Evolutionary conservation across 208 protist species (phyloP).

Genomic region (Leishmania amazonensis): DNA sequence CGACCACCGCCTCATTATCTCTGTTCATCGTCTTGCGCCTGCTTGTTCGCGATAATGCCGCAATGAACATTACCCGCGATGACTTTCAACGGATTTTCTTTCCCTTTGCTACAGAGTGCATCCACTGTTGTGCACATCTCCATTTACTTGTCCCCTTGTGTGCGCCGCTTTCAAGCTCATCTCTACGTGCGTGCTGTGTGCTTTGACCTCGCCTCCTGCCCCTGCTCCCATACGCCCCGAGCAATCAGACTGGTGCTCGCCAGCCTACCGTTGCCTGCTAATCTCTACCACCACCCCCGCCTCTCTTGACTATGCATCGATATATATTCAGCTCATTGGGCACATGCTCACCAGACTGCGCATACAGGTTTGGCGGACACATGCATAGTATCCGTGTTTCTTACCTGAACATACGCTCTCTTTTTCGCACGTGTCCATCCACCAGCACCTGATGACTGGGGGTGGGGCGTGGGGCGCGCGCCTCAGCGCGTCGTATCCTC

Average conservation of each 20-base stretch:
- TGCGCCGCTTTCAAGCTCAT: neutral
- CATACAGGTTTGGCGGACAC: no score
- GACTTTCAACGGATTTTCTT: neutral
- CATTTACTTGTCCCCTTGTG: neutral
- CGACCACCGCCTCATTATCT: neutral
- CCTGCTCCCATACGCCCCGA: neutral
- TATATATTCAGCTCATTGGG: neutral
- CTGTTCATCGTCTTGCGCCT: neutral
- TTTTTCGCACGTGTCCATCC: neutral
- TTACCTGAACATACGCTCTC: no score
- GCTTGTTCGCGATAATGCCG: neutral
- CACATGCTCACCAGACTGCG: no score
- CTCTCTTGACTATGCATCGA: neutral
- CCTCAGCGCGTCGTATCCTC: neutral
- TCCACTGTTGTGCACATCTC: neutral
- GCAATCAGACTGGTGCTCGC: neutral
- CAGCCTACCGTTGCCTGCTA: neutral
- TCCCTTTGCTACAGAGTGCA: neutral
- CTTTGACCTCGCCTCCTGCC: neutral
- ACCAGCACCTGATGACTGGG: neutral
- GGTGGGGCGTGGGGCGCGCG: neutral
- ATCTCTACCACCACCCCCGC: neutral
- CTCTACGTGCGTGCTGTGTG: neutral
- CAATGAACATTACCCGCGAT: neutral
- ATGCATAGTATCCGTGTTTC: no score